Evolutionary conservation across 1,139 yeast species (phyloP).

Genomic region (Chernovozyma sophiae-reginae): DNA sequence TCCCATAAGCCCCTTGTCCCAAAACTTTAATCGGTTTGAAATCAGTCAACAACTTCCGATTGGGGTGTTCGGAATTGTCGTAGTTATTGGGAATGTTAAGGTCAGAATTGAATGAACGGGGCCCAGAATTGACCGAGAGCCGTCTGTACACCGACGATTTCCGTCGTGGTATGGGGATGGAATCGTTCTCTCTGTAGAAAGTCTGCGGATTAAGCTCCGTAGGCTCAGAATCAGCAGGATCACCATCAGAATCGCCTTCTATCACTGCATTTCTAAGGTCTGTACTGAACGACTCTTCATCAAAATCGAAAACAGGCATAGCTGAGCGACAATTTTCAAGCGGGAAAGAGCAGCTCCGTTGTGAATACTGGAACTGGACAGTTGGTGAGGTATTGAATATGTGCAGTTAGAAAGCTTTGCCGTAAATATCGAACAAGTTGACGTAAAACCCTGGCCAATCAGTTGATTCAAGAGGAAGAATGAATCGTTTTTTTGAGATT

Average conservation of each 20-base stretch:
- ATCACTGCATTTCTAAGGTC: conserved; percentile 5
- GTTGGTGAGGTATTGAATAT: no score
- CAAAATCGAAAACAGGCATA: conserved; percentile 17
- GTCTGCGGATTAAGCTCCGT: conserved; percentile 1
- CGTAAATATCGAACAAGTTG: no score
- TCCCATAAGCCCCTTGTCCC: conserved; percentile 43
- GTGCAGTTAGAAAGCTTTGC: no score
- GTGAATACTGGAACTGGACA: no score
- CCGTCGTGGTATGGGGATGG: conserved; percentile 12
- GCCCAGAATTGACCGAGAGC: conserved; percentile 16
- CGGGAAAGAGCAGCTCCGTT: no score
- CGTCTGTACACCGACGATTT: conserved; percentile 22
- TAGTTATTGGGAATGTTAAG: conserved; percentile 13
- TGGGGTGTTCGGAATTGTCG: conserved; percentile 5
- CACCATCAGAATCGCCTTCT: not conserved
- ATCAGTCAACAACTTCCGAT: conserved; percentile 17
- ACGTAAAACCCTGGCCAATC: no score
- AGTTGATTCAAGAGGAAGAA: no score
- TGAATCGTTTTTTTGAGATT: no score
- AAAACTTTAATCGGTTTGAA: conserved; percentile 36
- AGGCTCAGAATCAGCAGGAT: not conserved
- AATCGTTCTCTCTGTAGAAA: conserved; percentile 6
- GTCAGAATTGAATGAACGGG: conserved; percentile 14
- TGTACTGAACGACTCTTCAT: conserved; percentile 17
- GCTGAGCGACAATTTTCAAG: no score